Evolutionary conservation across 192 early-diverging fungal species (phyloP).

Genomic region (Coemansia sp.): DNA sequence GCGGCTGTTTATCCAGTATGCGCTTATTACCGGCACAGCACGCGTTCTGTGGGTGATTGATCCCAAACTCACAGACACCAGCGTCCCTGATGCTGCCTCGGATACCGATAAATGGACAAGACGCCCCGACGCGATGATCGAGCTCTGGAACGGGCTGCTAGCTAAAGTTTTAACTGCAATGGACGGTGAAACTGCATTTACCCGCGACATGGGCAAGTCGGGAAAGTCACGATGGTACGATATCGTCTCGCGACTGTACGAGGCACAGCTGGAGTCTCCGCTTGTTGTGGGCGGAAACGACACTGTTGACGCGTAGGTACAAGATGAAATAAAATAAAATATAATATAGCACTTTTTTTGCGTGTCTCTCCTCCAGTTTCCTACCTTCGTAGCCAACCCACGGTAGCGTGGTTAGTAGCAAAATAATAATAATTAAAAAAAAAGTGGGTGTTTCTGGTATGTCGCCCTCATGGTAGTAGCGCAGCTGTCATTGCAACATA

Average conservation of each 20-base stretch:
- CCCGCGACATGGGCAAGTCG: constrained; percentile 44
- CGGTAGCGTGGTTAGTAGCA: too few relatives aligned
- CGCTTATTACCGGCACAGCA: constrained; percentile 23
- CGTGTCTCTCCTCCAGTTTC: too few relatives aligned
- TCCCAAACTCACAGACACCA: background rate
- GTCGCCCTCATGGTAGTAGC: constrained; percentile 50
- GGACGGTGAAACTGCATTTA: constrained; percentile 38
- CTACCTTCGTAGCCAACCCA: too few relatives aligned
- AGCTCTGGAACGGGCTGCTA: constrained; percentile 19
- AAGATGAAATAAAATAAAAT: too few relatives aligned
- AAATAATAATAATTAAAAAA: constrained; percentile 3
- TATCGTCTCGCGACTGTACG: constrained; percentile 19
- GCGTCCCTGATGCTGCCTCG: background rate
- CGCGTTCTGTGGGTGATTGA: constrained; percentile 12
- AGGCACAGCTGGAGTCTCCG: constrained; percentile 7
- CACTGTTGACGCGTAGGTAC: background rate
- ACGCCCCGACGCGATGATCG: constrained; percentile 5
- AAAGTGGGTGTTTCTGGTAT: background rate
- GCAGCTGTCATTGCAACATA: constrained; percentile 43
- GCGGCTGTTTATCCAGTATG: constrained; percentile 23
- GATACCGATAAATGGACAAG: background rate
- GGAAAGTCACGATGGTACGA: constrained; percentile 49
- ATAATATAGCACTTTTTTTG: too few relatives aligned
- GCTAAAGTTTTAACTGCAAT: constrained; percentile 16
- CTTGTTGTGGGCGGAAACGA: constrained; percentile 1